Evolutionary conservation across 805 yeast genomes (phyloP).

Genomic region (Sugiyamaella lignohabitans): DNA sequence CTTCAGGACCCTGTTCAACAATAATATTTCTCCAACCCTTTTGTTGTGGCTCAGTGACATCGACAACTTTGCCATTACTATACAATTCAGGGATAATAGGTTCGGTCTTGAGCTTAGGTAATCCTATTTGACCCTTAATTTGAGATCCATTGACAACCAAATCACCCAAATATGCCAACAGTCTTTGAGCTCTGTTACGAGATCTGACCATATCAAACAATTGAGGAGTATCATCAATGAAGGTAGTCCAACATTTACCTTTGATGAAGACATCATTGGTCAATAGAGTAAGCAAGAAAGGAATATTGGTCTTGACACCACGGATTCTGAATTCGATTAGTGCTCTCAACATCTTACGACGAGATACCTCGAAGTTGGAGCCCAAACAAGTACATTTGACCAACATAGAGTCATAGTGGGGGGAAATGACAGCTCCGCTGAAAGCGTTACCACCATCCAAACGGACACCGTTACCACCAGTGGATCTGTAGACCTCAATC

Average conservation of each 20-base stretch:
- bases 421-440: slow-evolving; percentile 93
- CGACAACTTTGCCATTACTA: slow-evolving; percentile 50
- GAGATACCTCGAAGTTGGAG: slow-evolving; percentile 89
- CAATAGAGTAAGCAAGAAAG: slow-evolving; percentile 84
- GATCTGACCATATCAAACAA: slow-evolving; percentile 91
- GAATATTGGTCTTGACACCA: slow-evolving; percentile 98
- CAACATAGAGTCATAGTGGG: slow-evolving; percentile 97
- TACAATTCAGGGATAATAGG: slow-evolving; percentile 71
- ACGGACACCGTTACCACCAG: slow-evolving; percentile 99
- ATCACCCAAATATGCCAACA: slow-evolving; percentile 86
- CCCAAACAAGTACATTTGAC: slow-evolving; percentile 98
- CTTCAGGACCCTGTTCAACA: slow-evolving; percentile 79
- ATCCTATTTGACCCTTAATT: slow-evolving; percentile 90
- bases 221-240: slow-evolving; percentile 95
- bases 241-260: slow-evolving; percentile 96
- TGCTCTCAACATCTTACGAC: slow-evolving; percentile 96
- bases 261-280: slow-evolving; percentile 81
- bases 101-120: slow-evolving; percentile 71
- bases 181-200: slow-evolving; percentile 93
- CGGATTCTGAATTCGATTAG: slow-evolving; percentile 96
- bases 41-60: slow-evolving; percentile 53
- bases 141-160: slow-evolving; percentile 93
- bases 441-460: slow-evolving; percentile 98
- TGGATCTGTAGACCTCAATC: slow-evolving; percentile 94
- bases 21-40: slow-evolving; percentile 91